Evolutionary conservation across 2,329 filamentous ascomycete species (phyloP), one percentile per base, ranked within the genome.

Genomic region (Neoascochyta sp.): DNA sequence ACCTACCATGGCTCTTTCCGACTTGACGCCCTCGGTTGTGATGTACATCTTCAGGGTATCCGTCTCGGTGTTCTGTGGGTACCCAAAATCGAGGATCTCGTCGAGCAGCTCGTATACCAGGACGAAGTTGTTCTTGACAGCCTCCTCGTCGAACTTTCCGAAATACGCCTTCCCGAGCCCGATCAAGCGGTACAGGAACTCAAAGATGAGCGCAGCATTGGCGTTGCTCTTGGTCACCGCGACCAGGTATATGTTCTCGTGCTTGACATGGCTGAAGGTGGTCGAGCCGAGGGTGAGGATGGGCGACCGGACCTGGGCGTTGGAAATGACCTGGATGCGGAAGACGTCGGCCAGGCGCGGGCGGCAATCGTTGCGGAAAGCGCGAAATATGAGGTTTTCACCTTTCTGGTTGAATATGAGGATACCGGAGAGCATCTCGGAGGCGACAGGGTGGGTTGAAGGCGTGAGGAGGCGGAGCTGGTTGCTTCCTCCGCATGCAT

Each of bases 1-100:
- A 8, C 26, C 26, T 61, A 61, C 65, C 67, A 81, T 83, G 47
- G 76, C 81, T 47, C 80, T 73, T 63, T 88, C 88, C 17, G 88
- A 93, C 66, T 95, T 95, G 67, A 98, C 90, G 36, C 92, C 92
- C 69, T 98, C 92, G 19, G 92, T 98, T 23, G 93, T 98, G 58
- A 98, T 98, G 73, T 98, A 98, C 90, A 96, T 96, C 69, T 98
- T 98, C 52, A 98, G 73, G 10, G 92, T 96, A 64, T 98, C 92
- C 31, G 90, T 95, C 68, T 98, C 92, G 42, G 92, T 98, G 64
- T 96, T 96, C 64, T 98, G 92, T 18, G 92, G 92, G 63, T 98
- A 98, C 42, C 92, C 92, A 66, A 98, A 98, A 67, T 98, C 92
- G 62, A 98, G 80, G 57, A 98, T 95, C 69, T 98, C 92, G 65